Evolutionary conservation across 192 early-diverging fungal species (phyloP).

Genomic region (Coemansia sp.): DNA sequence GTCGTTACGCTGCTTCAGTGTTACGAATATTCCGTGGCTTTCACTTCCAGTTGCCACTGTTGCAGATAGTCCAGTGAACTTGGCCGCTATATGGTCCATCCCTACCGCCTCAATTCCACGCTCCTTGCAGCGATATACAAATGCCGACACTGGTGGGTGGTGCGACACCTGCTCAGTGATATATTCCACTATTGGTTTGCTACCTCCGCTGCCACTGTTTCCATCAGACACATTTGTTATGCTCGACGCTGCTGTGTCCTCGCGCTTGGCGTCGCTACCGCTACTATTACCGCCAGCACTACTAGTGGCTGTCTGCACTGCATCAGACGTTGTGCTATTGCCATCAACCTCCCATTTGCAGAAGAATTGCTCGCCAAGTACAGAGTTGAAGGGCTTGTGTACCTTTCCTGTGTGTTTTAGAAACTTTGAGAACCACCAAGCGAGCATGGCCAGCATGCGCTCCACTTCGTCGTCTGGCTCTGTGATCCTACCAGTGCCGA

Average conservation of each 20-base stretch:
- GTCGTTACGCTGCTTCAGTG: conserved; percentile 55
- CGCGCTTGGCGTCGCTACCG: conserved; percentile 3
- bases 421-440: conserved; percentile 74
- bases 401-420: conserved; percentile 60
- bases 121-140: conserved; percentile 61
- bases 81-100: conserved; percentile 69
- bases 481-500: conserved; percentile 48
- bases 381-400: conserved; percentile 60
- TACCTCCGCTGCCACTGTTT: conserved; percentile 8
- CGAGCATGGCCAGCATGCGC: conserved; percentile 67
- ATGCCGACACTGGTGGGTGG: conserved; percentile 63
- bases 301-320: not conserved
- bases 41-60: conserved; percentile 66
- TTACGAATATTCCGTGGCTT: conserved; percentile 67
- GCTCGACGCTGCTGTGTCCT: conserved; percentile 40
- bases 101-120: conserved; percentile 64
- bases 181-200: conserved; percentile 52
- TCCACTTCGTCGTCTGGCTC: conserved; percentile 64
- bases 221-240: conserved; percentile 25
- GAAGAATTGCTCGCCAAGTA: conserved; percentile 60
- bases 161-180: conserved; percentile 65
- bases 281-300: not conserved
- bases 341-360: conserved; percentile 56
- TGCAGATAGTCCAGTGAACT: conserved; percentile 73
- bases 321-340: not conserved